Conservation (phyloP, 1,284 basidiomycete species). For the Laetiporus sulphureus region DNA sequence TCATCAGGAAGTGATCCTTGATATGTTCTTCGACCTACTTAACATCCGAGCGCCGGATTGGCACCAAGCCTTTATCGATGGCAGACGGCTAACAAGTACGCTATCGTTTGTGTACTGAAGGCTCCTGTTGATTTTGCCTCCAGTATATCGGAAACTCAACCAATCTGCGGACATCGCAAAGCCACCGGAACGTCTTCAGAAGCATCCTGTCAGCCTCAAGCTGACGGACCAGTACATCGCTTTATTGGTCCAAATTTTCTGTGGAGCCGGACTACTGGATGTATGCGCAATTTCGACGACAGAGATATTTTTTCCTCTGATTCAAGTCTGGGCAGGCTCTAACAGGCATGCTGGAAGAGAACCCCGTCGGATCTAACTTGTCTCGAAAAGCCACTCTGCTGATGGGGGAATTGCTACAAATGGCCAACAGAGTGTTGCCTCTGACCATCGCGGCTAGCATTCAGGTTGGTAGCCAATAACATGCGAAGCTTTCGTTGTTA, state of each 20-base stretch:
- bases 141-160: slow-evolving; percentile 67
- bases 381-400: slow-evolving; percentile 86
- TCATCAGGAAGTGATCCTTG: slow-evolving; percentile 79
- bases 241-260: slow-evolving; percentile 82
- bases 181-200: slow-evolving; percentile 31
- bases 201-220: slow-evolving; percentile 60
- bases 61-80: slow-evolving; percentile 87
- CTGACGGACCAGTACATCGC: slow-evolving; percentile 92
- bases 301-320: background rate
- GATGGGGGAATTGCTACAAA: slow-evolving; percentile 87
- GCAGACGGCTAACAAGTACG: slow-evolving; percentile 79
- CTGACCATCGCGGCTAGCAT: slow-evolving; percentile 76
- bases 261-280: slow-evolving; percentile 84
- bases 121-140: background rate
- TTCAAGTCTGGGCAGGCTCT: slow-evolving; percentile 54
- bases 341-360: slow-evolving; percentile 77
- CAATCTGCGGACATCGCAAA: slow-evolving; percentile 30
- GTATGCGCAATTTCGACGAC: slow-evolving; percentile 41
- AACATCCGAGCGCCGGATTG: slow-evolving; percentile 87
- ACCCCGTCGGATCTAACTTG: slow-evolving; percentile 59
- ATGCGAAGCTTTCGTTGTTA: too few relatives aligned
- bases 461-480: too few relatives aligned
- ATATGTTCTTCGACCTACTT: slow-evolving; percentile 92
- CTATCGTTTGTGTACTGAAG: background rate
- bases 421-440: slow-evolving; percentile 88